Evolutionary conservation across 108 stramenopile genomes (phyloP).

Genomic region (Poteriospumella lacustris): DNA sequence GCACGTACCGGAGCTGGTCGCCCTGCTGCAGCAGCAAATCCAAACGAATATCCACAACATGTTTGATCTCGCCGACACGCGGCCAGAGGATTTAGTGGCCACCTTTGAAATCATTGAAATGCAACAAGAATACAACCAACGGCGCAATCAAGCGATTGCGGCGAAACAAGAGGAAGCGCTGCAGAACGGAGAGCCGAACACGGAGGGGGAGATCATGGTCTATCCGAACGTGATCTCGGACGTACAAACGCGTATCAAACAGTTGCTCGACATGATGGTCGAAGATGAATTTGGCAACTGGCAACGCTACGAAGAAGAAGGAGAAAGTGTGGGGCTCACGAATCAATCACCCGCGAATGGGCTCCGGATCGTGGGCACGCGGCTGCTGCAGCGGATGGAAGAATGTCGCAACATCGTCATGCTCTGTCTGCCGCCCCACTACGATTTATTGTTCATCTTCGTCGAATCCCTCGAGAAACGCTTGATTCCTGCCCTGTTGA

Average conservation of each 20-base stretch:
- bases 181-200: no score
- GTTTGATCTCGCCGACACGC: background rate
- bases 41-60: background rate
- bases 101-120: conserved; percentile 25
- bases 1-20: background rate
- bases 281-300: background rate
- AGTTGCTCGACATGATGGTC: background rate
- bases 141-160: background rate
- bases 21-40: background rate
- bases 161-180: no score
- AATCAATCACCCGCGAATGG: no score
- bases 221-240: background rate
- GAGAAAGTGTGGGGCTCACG: background rate
- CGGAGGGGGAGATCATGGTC: background rate
- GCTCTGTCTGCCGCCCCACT: conserved; percentile 9
- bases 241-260: background rate
- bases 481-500: background rate
- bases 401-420: background rate
- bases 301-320: background rate
- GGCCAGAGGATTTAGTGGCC: background rate
- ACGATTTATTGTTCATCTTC: background rate
- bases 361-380: no score
- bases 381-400: background rate
- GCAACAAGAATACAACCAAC: conserved; percentile 20
- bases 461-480: background rate